Base-by-base conservation (phyloP, 768 basidiomycete species). In the Pleurotus cornucopiae region DNA sequence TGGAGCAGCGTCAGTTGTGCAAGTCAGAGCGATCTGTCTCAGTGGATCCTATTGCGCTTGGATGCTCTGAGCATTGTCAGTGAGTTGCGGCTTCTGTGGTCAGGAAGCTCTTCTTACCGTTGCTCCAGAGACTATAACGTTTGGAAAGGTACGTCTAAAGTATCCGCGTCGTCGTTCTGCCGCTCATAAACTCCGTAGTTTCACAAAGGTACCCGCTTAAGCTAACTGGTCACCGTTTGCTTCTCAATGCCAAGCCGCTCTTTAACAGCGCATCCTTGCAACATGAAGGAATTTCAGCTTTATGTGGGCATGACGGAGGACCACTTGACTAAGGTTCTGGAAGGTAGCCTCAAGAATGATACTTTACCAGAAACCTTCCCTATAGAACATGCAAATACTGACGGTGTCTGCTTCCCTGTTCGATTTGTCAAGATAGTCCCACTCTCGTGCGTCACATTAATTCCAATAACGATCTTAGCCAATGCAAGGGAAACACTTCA, bases 231-330 rank as follows among this genome's bases (percentile, higher is more conserved):
- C 49, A 37, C 25, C 38, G 41, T 37, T 58, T 57, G 26, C 18
- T 41, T 18, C 34, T 46, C 57, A 48, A 63, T 41, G 5, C 23
- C 23, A 21, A 21, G 16, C 43, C 61, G n/a, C 16, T 43, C 11
- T 58, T 23, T 13, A 57, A n/a, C 58, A 91, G 89, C 79, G 16
- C 89, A 91, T 68, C 88, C 89, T 30, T 92, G 91, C 64, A 91
- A 91, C 63, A 85, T 89, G 84, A 89, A 89, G 64, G 88, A 91
- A 55, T 88, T 92, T 74, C 86, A 85, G 66, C 64, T 91, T 9
- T 84, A 80, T 57, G 80, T 85, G 16, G 91, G 89, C 5, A 69
- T 79, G 39, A 76, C 79, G 20, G 76, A 81, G 57, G 84, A 89
- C 61, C 79, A 81, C 62, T 80, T 92, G 81, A 80, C 74, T 2